A percentile compares a stretch with the other conserved stretches of the same genome.
phyloP scores from a whole-genome alignment of 2,329 filamentous ascomycete genomes.

The Coleophoma cylindrospora region DNA sequence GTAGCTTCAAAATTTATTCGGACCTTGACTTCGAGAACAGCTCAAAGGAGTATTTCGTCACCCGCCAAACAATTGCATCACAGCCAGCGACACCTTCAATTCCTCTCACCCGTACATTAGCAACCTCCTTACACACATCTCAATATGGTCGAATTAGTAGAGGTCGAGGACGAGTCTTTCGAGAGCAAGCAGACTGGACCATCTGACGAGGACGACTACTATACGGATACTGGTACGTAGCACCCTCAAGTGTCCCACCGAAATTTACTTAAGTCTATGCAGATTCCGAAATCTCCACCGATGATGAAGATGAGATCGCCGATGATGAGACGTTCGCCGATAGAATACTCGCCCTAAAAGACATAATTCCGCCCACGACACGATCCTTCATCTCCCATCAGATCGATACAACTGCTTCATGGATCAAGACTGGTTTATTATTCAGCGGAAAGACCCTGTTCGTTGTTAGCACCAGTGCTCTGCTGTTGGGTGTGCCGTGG shows the following conservation, averaged over 20 bases:
- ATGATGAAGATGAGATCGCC: conserved; percentile 61
- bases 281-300: conserved; percentile 83
- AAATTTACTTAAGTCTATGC: conserved; percentile 9
- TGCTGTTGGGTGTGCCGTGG: conserved; percentile 89
- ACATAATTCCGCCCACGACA: conserved; percentile 70
- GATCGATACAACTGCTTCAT: conserved; percentile 47
- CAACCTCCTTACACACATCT: not conserved
- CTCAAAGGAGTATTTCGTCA: not conserved
- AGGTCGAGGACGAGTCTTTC: conserved; percentile 97
- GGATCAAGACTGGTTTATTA: conserved; percentile 54
- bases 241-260: conserved; percentile 6
- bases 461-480: conserved; percentile 83
- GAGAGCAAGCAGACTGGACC: conserved; percentile 63
- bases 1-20: not conserved
- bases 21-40: not conserved
- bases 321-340: conserved; percentile 58
- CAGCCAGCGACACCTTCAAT: conserved; percentile 1
- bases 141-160: conserved; percentile 92
- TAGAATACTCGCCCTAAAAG: conserved; percentile 66
- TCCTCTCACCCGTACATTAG: not conserved
- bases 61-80: not conserved
- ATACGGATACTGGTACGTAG: conserved; percentile 79
- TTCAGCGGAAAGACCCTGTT: conserved; percentile 85
- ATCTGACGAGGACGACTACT: conserved; percentile 73
- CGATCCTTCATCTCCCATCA: conserved; percentile 63